phyloP scores from a whole-genome alignment of 2,329 filamentous ascomycete species.

The Ophiocordyceps camponoti-floridani region DNA sequence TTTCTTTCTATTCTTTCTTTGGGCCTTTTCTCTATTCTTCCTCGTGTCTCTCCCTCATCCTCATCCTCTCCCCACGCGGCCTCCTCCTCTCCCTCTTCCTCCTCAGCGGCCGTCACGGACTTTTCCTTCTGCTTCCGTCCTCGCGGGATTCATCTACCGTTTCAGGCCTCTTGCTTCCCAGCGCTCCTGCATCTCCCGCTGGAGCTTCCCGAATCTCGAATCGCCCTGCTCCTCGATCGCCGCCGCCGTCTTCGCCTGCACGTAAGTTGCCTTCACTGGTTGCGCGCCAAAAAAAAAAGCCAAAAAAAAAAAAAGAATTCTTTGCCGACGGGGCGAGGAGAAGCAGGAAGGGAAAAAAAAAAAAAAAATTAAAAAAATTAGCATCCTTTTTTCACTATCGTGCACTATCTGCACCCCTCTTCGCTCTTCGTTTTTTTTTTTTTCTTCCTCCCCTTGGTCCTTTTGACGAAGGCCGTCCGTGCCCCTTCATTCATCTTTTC shows the following conservation, averaged over 20 bases:
- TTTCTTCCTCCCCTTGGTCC: not conserved
- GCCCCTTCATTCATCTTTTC: not conserved
- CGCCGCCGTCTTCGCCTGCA: not conserved
- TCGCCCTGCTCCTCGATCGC: not conserved
- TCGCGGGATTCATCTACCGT: not conserved
- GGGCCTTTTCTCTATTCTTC: not conserved
- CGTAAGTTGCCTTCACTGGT: not conserved
- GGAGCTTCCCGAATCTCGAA: too few relatives aligned
- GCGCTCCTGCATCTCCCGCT: not conserved
- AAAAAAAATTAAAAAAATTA: not conserved
- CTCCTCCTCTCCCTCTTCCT: not conserved
- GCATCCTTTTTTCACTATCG: not conserved
- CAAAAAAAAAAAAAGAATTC: not conserved
- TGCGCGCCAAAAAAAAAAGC: not conserved
- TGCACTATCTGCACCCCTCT: not conserved
- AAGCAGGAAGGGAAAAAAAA: not conserved
- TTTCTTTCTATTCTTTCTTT: not conserved
- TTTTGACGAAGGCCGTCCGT: not conserved
- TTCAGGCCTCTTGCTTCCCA: too few relatives aligned
- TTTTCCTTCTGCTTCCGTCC: not conserved
- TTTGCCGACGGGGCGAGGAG: not conserved
- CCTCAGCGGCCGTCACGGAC: not conserved
- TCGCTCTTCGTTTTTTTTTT: not conserved
- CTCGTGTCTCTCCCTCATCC: not conserved
- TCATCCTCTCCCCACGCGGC: not conserved